Conservation (phyloP, 441 rosid species). For the Aleurites moluccanus region DNA sequence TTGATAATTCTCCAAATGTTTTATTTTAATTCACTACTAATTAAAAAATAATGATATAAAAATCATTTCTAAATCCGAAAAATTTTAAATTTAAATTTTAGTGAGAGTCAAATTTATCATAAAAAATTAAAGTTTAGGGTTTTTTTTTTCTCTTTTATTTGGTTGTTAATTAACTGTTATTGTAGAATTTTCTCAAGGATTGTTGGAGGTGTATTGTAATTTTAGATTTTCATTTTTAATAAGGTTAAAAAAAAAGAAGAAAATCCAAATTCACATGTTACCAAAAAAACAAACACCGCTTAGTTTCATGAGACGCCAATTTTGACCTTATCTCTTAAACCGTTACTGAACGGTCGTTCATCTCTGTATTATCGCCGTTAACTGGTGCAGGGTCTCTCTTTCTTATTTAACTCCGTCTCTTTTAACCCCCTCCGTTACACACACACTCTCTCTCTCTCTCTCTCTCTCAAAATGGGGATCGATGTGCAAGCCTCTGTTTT, state of each 20-base stretch:
- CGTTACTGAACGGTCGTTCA: slow-evolving; percentile 38
- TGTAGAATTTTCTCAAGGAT: neutral
- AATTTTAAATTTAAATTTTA: too few species aligned
- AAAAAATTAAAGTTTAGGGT: too few species aligned
- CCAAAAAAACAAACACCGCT: neutral
- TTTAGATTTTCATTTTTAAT: neutral
- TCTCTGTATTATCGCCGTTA: slow-evolving; percentile 25
- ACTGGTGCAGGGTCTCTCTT: slow-evolving; percentile 10
- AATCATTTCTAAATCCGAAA: too few species aligned
- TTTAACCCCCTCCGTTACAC: slow-evolving; percentile 35
- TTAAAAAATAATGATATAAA: too few species aligned
- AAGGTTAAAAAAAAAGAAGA: neutral
- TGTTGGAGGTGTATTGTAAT: neutral
- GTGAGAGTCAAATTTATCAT: too few species aligned
- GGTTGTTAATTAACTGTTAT: too few species aligned
- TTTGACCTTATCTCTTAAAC: slow-evolving; percentile 34
- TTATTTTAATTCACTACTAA: too few species aligned
- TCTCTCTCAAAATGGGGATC: slow-evolving; percentile 36
- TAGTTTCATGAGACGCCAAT: slow-evolving; percentile 29
- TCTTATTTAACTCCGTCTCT: slow-evolving; percentile 35
- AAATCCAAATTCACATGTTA: neutral
- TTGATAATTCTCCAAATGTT: too few species aligned
- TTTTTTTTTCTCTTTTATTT: too few species aligned
- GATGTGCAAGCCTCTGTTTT: slow-evolving; percentile 31
- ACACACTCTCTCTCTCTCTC: slow-evolving; percentile 6